Percentiles rank a stretch among this genome's conserved stretches.
Evolutionary conservation across 495 filamentous ascomycete species (phyloP).

Genomic region (Xylaria bambusicola): DNA sequence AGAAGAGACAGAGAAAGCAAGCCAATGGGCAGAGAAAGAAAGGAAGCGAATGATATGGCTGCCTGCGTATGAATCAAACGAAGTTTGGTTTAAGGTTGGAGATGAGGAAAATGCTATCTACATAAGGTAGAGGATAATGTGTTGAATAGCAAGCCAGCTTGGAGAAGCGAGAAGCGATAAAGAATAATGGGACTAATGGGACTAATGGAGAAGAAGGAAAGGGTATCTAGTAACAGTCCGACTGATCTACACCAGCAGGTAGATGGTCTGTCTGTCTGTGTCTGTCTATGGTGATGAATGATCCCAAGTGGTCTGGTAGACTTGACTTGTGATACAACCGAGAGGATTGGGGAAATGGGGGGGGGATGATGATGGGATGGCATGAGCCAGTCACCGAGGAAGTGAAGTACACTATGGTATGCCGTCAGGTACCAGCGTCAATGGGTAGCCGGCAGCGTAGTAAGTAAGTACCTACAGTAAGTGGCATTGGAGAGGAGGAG

Average conservation of each 20-base stretch:
- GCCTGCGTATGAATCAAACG: conserved; percentile 2
- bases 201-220: not conserved
- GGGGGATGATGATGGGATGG: not conserved
- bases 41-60: conserved; percentile 5
- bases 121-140: no score
- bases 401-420: no score
- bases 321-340: no score
- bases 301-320: no score
- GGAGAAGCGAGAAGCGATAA: no score
- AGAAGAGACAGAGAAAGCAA: conserved; percentile 2
- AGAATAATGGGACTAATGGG: not conserved
- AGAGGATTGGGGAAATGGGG: not conserved
- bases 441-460: not conserved
- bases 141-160: conserved; percentile 4
- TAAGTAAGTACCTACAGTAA: not conserved
- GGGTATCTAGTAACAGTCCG: no score
- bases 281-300: no score
- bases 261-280: no score
- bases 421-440: not conserved
- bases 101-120: no score
- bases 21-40: conserved; percentile 17
- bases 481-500: no score
- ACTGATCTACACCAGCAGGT: no score
- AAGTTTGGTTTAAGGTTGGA: not conserved
- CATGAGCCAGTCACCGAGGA: no score